Evolutionary conservation across 108 stramenopile genomes (phyloP).

Genomic region (Cyclotella kingstonii): DNA sequence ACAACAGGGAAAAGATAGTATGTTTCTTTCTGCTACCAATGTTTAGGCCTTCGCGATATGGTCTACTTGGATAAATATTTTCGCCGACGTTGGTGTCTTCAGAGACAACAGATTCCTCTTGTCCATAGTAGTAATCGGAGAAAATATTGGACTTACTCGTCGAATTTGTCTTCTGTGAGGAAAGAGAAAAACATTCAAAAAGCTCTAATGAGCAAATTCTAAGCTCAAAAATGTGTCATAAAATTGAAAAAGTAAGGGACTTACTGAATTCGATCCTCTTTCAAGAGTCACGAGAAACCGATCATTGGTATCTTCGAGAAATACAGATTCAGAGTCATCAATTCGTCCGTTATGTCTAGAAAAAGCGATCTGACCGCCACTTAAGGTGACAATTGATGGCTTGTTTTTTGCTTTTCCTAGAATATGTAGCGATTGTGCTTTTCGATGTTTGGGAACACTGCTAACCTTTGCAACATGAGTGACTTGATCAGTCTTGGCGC

Average conservation of each 20-base stretch:
- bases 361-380: not conserved
- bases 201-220: not conserved
- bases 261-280: not conserved
- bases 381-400: not conserved
- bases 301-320: not conserved
- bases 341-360: not conserved
- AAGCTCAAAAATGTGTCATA: not conserved
- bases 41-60: not conserved
- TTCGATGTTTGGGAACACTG: no score
- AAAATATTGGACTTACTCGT: not conserved
- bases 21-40: not conserved
- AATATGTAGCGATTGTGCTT: no score
- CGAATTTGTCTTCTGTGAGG: not conserved
- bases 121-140: slow-evolving; percentile 11
- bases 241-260: not conserved
- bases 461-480: no score
- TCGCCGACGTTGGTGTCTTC: no score
- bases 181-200: not conserved
- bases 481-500: no score
- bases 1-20: no score
- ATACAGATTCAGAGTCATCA: not conserved
- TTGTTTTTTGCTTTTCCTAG: no score
- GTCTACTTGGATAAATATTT: not conserved
- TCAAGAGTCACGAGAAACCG: not conserved
- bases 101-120: not conserved